These are phyloP conservation scores for Diaporthe amygdali DNA, from an alignment of 2,329 filamentous ascomycete species.

Conservation along the genomic window DNA sequence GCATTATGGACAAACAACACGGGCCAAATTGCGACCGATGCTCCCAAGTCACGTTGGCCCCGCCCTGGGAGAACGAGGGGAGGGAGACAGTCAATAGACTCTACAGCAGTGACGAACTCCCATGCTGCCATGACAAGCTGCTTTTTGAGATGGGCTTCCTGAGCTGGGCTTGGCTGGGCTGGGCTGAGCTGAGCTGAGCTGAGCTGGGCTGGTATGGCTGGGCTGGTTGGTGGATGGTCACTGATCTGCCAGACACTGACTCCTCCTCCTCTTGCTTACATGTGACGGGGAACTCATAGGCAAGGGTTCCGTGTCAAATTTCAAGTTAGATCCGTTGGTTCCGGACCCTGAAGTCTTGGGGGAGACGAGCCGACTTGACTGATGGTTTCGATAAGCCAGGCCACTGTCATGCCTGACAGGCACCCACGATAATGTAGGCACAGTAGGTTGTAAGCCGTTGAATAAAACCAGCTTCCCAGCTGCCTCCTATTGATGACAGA, in stretches of 20 bases:
- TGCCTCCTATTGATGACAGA: neutral
- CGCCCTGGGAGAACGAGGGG: neutral
- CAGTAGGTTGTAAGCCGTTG: neutral
- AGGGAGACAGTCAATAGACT: neutral
- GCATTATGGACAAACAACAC: neutral
- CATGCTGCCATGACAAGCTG: no score
- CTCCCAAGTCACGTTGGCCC: neutral
- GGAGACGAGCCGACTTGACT: neutral
- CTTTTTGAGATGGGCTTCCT: neutral
- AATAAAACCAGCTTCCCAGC: neutral
- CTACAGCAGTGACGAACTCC: neutral
- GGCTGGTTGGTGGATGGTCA: neutral
- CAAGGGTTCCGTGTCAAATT: slow-evolving; percentile 9
- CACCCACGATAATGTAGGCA: neutral
- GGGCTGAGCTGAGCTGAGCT: neutral
- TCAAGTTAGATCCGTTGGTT: neutral
- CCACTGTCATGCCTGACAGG: neutral
- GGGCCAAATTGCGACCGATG: neutral
- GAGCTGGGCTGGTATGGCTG: neutral
- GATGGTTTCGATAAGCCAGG: neutral
- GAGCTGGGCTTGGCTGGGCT: neutral
- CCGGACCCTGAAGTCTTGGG: slow-evolving; percentile 1
- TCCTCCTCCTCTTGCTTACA: neutral
- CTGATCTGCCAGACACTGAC: neutral
- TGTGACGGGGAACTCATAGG: neutral